These are phyloP conservation scores for Albatrellus sp. DNA, from an alignment of 1,284 basidiomycete species.

Conservation along the genomic window DNA sequence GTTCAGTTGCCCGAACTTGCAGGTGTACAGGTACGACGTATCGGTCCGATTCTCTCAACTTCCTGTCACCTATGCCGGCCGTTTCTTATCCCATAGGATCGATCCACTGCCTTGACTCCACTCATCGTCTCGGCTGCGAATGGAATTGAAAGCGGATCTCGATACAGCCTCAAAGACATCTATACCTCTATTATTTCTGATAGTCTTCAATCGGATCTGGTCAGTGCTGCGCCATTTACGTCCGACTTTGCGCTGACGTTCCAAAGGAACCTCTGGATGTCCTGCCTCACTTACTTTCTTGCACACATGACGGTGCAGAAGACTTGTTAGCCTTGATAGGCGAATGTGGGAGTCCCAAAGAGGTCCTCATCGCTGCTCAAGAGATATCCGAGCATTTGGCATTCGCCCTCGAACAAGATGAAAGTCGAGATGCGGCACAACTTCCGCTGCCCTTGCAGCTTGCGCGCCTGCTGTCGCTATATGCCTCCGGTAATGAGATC, in stretches of 20 bases:
- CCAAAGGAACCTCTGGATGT: constrained; percentile 39
- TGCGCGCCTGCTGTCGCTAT: constrained; percentile 25
- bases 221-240: background rate
- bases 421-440: constrained; percentile 13
- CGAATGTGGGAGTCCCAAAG: constrained; percentile 38
- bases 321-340: constrained; percentile 33
- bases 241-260: background rate
- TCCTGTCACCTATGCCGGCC: too few species aligned
- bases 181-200: too few species aligned
- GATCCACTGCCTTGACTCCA: too few species aligned
- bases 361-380: constrained; percentile 47
- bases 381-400: constrained; percentile 41
- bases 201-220: too few species aligned
- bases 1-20: too few species aligned
- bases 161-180: too few species aligned
- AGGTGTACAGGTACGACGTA: too few species aligned
- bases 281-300: constrained; percentile 32
- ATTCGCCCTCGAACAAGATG: constrained; percentile 5
- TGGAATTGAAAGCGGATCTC: too few species aligned
- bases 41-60: too few species aligned
- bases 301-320: constrained; percentile 22
- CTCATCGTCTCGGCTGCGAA: too few species aligned
- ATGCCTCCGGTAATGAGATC: constrained; percentile 21
- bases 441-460: constrained; percentile 18
- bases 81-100: too few species aligned